These are phyloP conservation scores for Gymnopus androsaceus DNA, from an alignment of 1,284 basidiomycete genomes.

Conservation along the genomic window DNA sequence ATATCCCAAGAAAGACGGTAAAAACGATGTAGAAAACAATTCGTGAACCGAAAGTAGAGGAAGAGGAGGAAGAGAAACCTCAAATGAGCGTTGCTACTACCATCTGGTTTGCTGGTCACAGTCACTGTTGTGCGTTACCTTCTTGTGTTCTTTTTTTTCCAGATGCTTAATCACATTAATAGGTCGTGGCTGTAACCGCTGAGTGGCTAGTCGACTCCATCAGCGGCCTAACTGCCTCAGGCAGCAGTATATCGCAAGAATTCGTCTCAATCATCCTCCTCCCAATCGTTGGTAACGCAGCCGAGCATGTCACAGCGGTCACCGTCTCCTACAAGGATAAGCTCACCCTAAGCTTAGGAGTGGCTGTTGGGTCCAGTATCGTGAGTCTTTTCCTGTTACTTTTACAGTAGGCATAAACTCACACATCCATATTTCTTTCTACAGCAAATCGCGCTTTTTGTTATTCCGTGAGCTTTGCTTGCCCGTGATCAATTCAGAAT, in stretches of 20 bases:
- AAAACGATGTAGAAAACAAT: background rate
- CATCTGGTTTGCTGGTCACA: slow-evolving; percentile 51
- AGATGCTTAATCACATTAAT: background rate
- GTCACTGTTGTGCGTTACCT: slow-evolving; percentile 63
- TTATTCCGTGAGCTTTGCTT: slow-evolving; percentile 65
- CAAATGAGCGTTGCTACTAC: slow-evolving; percentile 56
- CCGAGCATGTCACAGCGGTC: slow-evolving; percentile 89
- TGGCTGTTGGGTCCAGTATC: slow-evolving; percentile 89
- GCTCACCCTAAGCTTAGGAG: slow-evolving; percentile 73
- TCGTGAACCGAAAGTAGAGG: slow-evolving; percentile 23
- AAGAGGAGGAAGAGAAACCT: slow-evolving; percentile 54
- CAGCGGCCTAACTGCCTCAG: slow-evolving; percentile 50
- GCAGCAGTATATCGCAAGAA: slow-evolving; percentile 63
- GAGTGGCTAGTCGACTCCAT: slow-evolving; percentile 86
- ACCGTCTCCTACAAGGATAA: slow-evolving; percentile 83
- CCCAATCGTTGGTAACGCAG: slow-evolving; percentile 86
- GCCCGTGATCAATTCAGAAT: too few species aligned
- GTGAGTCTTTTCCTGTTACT: slow-evolving; percentile 44
- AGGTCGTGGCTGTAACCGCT: slow-evolving; percentile 76
- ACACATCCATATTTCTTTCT: slow-evolving; percentile 1
- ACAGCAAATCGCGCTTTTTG: slow-evolving; percentile 87
- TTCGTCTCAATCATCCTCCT: slow-evolving; percentile 87
- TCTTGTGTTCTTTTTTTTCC: background rate
- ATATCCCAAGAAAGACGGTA: slow-evolving; percentile 30
- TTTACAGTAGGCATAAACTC: background rate